Percentiles rank a stretch among this genome's conserved stretches.
Evolutionary conservation across 768 basidiomycete species (phyloP).

Genomic region (Pulveroboletus sp.): DNA sequence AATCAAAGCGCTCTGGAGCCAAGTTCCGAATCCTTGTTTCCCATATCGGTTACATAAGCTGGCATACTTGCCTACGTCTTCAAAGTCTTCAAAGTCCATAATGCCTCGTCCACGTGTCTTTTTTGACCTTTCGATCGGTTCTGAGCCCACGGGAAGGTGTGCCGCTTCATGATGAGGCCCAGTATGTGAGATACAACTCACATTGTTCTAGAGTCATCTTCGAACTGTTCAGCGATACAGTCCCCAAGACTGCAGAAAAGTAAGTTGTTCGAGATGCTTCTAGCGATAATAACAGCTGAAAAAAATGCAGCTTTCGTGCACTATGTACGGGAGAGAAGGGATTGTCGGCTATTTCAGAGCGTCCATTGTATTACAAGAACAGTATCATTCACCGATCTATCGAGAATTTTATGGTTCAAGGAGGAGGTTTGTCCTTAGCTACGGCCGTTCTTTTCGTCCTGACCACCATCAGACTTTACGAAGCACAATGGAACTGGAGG

Average conservation of each 20-base stretch:
- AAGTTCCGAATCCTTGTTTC: no score
- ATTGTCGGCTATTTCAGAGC: constrained; percentile 55
- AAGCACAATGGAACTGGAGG: constrained; percentile 79
- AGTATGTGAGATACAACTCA: constrained; percentile 5
- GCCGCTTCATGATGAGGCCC: constrained; percentile 8
- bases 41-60: no score
- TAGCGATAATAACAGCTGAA: constrained; percentile 7
- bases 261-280: constrained; percentile 30
- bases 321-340: constrained; percentile 88
- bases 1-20: no score
- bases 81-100: not conserved
- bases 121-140: constrained; percentile 59
- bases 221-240: constrained; percentile 71
- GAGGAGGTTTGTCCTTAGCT: constrained; percentile 51
- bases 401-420: constrained; percentile 76
- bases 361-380: constrained; percentile 81
- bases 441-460: not conserved
- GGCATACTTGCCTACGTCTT: not conserved
- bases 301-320: constrained; percentile 64
- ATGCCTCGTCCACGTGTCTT: constrained; percentile 66
- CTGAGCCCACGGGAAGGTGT: constrained; percentile 54
- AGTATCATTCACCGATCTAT: constrained; percentile 79
- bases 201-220: constrained; percentile 54
- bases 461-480: constrained; percentile 57
- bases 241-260: constrained; percentile 83